Conservation (phyloP, 2,329 filamentous ascomycete species). For the Ceratocystis albifundus region DNA sequence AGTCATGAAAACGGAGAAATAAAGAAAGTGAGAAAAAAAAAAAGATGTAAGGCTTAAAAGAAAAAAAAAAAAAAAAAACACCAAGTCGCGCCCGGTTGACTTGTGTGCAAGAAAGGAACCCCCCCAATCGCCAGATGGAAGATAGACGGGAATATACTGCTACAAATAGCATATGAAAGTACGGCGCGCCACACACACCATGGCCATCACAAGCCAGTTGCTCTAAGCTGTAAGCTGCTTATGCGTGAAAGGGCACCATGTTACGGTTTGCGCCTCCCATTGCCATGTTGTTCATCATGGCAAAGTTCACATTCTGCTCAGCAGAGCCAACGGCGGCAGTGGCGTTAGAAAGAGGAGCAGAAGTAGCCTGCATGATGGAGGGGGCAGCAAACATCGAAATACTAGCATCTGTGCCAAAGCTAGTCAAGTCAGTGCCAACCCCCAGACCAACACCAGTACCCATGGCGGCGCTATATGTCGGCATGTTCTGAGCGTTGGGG, state of each 20-base stretch:
- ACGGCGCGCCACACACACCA: background rate
- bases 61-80: conserved; percentile 13
- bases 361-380: background rate
- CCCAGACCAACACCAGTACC: background rate
- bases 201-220: background rate
- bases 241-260: background rate
- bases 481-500: background rate
- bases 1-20: background rate
- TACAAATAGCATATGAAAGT: background rate
- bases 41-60: background rate
- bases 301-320: background rate
- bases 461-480: background rate
- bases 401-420: background rate
- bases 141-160: background rate
- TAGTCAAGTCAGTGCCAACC: background rate
- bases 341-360: background rate
- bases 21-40: background rate
- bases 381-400: background rate
- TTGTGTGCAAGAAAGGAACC: background rate
- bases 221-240: too few relatives aligned
- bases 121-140: background rate
- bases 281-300: background rate
- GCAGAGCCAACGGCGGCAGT: background rate
- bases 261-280: background rate
- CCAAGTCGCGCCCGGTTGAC: background rate